phyloP scores from a whole-genome alignment of 179 eudicot genomes.

The Sideroxylon spinosum region DNA sequence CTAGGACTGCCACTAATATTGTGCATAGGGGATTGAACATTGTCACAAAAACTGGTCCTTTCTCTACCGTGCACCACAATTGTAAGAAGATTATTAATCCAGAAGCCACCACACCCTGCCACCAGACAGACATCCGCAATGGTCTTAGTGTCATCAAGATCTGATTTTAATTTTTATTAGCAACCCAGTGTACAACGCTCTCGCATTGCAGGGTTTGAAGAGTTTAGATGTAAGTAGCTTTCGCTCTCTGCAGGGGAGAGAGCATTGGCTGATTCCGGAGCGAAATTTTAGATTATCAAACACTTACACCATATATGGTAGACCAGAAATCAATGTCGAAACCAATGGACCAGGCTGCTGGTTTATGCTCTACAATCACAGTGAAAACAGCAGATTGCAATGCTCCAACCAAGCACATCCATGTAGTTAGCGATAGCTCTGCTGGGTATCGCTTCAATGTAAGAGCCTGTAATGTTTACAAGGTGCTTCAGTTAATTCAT shows the following conservation, averaged over 20 bases:
- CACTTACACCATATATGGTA: slow-evolving; percentile 41
- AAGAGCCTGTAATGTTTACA: slow-evolving; percentile 42
- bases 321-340: slow-evolving; percentile 74
- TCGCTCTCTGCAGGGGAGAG: no score
- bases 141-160: neutral
- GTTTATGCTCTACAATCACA: slow-evolving; percentile 36
- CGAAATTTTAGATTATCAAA: neutral
- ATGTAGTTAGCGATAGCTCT: slow-evolving; percentile 60
- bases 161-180: no score
- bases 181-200: no score
- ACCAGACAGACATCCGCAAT: neutral
- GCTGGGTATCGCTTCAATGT: slow-evolving; percentile 77
- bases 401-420: slow-evolving; percentile 74
- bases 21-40: slow-evolving; percentile 68
- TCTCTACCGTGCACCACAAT: slow-evolving; percentile 64
- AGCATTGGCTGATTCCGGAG: no score
- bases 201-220: no score
- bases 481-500: neutral
- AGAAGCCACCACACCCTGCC: slow-evolving; percentile 63
- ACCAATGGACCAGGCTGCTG: slow-evolving; percentile 62
- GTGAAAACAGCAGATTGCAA: slow-evolving; percentile 69
- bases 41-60: slow-evolving; percentile 85
- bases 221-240: no score
- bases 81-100: slow-evolving; percentile 54
- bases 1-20: slow-evolving; percentile 52